A percentile compares a stretch with the other conserved stretches of the same genome.
Conservation (phyloP, 106 monocot species). For the Dendrobium huoshanense region DNA sequence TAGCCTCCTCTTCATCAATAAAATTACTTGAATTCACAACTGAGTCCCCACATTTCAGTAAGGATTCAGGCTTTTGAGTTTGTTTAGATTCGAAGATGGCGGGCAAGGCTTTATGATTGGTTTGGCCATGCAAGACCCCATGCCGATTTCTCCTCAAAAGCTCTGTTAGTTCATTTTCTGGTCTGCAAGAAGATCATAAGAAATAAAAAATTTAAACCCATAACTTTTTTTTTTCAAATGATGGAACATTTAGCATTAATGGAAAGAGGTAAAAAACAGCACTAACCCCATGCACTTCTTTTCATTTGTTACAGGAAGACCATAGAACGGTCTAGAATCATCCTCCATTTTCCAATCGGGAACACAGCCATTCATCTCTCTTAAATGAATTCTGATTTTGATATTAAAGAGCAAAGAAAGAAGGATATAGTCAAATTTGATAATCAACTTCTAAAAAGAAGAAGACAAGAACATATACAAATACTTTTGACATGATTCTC, state of each 20-base stretch:
- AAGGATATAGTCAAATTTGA: background rate
- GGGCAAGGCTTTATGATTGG: slow-evolving; percentile 12
- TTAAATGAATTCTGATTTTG: background rate
- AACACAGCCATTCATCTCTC: slow-evolving; percentile 25
- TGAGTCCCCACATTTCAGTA: slow-evolving; percentile 5
- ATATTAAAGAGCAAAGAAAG: background rate
- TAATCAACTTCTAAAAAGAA: background rate
- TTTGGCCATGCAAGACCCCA: slow-evolving; percentile 63
- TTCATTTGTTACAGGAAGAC: slow-evolving; percentile 16
- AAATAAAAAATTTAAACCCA: background rate
- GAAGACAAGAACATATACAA: background rate
- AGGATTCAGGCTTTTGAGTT: slow-evolving; percentile 14
- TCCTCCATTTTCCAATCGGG: slow-evolving; percentile 40
- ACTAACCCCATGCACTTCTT: slow-evolving; percentile 25
- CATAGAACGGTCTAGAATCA: slow-evolving; percentile 7
- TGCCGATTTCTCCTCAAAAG: slow-evolving; percentile 62
- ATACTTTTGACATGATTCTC: background rate
- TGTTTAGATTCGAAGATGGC: slow-evolving; percentile 4
- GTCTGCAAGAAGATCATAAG: slow-evolving; percentile 20
- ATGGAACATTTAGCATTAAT: background rate
- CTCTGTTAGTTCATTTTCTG: slow-evolving; percentile 53
- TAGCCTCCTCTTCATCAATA: slow-evolving; percentile 36
- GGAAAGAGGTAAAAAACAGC: background rate
- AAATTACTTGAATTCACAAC: slow-evolving; percentile 7
- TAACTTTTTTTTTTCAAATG: background rate